Conservation (phyloP, 495 filamentous ascomycete genomes). For the Trichoderma orchidacearum region DNA sequence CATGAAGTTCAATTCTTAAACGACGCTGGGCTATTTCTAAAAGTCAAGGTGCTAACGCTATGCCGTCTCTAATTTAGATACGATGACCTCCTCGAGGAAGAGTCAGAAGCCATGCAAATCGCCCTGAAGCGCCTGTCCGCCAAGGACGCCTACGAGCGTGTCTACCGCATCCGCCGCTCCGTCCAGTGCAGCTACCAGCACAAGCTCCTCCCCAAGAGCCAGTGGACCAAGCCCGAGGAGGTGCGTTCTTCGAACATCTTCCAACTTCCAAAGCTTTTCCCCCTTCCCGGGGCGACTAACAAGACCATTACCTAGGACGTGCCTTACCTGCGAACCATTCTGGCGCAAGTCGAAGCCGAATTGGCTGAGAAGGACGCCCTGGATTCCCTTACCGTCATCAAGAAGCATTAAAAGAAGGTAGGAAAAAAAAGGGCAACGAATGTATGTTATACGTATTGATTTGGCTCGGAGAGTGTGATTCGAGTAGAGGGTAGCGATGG, state of each 20-base stretch:
- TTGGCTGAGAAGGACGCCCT: conserved; percentile 66
- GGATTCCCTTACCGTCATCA: conserved; percentile 61
- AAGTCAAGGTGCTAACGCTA: not conserved
- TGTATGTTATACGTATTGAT: not conserved
- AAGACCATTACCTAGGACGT: conserved; percentile 46
- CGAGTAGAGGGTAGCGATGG: not conserved
- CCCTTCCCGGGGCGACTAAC: no score
- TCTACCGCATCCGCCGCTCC: conserved; percentile 90
- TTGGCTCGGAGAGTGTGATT: not conserved
- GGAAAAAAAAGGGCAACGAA: not conserved
- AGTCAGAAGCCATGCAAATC: conserved; percentile 68
- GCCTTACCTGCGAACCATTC: conserved; percentile 66
- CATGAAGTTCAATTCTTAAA: no score
- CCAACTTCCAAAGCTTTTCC: no score
- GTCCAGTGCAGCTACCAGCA: conserved; percentile 68
- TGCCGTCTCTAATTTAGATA: conserved; percentile 35
- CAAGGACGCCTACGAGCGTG: conserved; percentile 88
- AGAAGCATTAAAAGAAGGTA: conserved; percentile 27
- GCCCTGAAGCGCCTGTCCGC: conserved; percentile 82
- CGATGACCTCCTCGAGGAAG: conserved; percentile 89
- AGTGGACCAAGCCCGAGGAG: conserved; percentile 52
- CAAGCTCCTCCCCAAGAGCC: conserved; percentile 65
- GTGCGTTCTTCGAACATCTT: conserved; percentile 9
- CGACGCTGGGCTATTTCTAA: no score
- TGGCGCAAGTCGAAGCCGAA: conserved; percentile 74